Conservation (phyloP, 768 basidiomycete species). For the Psilocybe subaeruginosa region DNA sequence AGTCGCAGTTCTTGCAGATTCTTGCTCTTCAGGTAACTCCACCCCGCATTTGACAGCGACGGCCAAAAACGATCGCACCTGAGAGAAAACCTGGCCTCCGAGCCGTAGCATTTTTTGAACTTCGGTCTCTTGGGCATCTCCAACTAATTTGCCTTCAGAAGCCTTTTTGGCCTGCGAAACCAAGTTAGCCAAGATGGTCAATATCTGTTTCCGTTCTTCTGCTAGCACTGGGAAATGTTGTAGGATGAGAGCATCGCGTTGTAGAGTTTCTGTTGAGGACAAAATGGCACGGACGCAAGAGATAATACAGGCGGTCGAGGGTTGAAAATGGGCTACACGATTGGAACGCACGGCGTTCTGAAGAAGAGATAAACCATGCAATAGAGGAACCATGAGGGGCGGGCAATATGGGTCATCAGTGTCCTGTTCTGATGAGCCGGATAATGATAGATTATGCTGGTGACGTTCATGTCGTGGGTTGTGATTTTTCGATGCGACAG, state of each 20-base stretch:
- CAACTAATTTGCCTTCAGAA: slow-evolving; percentile 51
- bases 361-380: slow-evolving; percentile 84
- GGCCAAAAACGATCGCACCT: slow-evolving; percentile 78
- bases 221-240: slow-evolving; percentile 66
- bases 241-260: slow-evolving; percentile 78
- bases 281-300: slow-evolving; percentile 91
- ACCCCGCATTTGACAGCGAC: slow-evolving; percentile 77
- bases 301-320: slow-evolving; percentile 93
- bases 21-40: slow-evolving; percentile 58
- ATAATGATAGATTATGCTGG: slow-evolving; percentile 47
- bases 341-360: slow-evolving; percentile 83
- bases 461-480: slow-evolving; percentile 25
- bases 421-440: slow-evolving; percentile 49
- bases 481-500: slow-evolving; percentile 39
- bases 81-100: slow-evolving; percentile 79
- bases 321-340: slow-evolving; percentile 84
- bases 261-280: slow-evolving; percentile 79
- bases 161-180: slow-evolving; percentile 80
- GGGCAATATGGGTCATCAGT: slow-evolving; percentile 66
- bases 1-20: slow-evolving; percentile 30
- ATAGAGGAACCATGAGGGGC: slow-evolving; percentile 79
- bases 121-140: slow-evolving; percentile 53
- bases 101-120: slow-evolving; percentile 80
- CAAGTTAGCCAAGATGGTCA: slow-evolving; percentile 79
- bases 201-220: slow-evolving; percentile 79